Percentiles rank a stretch among this genome's conserved stretches.
These are phyloP conservation scores for Middelhovenomyces tepae DNA, from an alignment of 805 yeast species.

Conservation along the genomic window DNA sequence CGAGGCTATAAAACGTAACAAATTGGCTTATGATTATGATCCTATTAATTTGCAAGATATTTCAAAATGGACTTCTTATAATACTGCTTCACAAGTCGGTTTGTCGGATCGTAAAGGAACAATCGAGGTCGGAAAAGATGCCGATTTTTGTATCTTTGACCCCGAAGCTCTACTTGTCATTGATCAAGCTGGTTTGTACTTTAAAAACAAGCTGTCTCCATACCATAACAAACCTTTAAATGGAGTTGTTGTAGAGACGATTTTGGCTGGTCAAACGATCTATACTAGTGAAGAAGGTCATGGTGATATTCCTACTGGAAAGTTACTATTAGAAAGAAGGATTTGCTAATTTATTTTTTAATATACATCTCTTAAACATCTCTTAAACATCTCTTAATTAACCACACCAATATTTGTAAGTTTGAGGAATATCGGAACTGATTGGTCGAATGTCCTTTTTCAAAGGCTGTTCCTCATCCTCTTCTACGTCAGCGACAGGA, in stretches of 20 bases:
- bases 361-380: too few relatives aligned
- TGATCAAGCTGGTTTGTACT: slow-evolving; percentile 34
- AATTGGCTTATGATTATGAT: slow-evolving; percentile 14
- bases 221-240: slow-evolving; percentile 60
- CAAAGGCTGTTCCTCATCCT: slow-evolving; percentile 21
- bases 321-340: slow-evolving; percentile 41
- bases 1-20: slow-evolving; percentile 43
- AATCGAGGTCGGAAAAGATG: slow-evolving; percentile 69
- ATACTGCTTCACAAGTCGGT: slow-evolving; percentile 84
- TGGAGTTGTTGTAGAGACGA: slow-evolving; percentile 74
- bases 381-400: too few relatives aligned
- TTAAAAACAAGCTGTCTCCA: slow-evolving; percentile 84
- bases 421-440: slow-evolving; percentile 52
- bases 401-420: slow-evolving; percentile 61
- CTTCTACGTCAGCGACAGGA: slow-evolving; percentile 20
- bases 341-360: slow-evolving; percentile 4
- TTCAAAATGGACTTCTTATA: slow-evolving; percentile 68
- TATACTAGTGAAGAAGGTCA: slow-evolving; percentile 30
- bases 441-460: slow-evolving; percentile 38
- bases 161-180: slow-evolving; percentile 41
- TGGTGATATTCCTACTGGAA: slow-evolving; percentile 41
- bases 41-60: slow-evolving; percentile 51
- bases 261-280: slow-evolving; percentile 66
- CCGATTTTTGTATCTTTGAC: slow-evolving; percentile 81
- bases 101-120: slow-evolving; percentile 62